Evolutionary conservation across 306 rosid species (phyloP).

Genomic region (Cicer cuneatum): DNA sequence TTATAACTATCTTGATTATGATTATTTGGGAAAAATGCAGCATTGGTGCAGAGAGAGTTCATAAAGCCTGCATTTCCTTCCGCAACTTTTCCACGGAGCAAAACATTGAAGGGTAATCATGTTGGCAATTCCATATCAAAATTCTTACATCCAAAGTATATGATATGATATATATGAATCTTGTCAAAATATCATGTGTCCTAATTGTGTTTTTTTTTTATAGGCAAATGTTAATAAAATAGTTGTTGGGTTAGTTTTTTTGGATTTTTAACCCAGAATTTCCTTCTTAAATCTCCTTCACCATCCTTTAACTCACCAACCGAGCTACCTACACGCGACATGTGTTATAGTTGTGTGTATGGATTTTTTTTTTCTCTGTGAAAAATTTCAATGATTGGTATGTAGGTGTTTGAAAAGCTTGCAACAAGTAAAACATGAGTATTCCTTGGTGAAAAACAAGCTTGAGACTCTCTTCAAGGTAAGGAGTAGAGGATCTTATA

Average conservation of each 20-base stretch:
- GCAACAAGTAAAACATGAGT: conserved; percentile 74
- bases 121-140: conserved; percentile 19
- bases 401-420: conserved; percentile 71
- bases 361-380: not conserved
- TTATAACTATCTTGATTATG: conserved; percentile 14
- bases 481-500: not conserved
- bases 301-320: no score
- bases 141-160: not conserved
- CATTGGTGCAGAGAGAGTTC: conserved; percentile 88
- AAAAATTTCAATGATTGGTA: not conserved
- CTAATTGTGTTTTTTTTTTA: not conserved
- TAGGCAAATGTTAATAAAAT: no score
- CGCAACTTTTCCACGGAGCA: conserved; percentile 60
- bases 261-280: no score
- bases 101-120: conserved; percentile 75
- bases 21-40: conserved; percentile 53
- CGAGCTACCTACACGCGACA: not conserved
- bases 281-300: no score
- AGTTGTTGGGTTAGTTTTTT: no score
- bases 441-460: conserved; percentile 62
- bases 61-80: conserved; percentile 64
- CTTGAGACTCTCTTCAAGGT: conserved; percentile 81
- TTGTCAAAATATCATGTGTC: not conserved
- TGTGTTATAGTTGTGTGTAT: not conserved
- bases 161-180: not conserved